Evolutionary conservation across 2,329 filamentous ascomycete genomes (phyloP).

Genomic region (Cladophialophora psammophila): DNA sequence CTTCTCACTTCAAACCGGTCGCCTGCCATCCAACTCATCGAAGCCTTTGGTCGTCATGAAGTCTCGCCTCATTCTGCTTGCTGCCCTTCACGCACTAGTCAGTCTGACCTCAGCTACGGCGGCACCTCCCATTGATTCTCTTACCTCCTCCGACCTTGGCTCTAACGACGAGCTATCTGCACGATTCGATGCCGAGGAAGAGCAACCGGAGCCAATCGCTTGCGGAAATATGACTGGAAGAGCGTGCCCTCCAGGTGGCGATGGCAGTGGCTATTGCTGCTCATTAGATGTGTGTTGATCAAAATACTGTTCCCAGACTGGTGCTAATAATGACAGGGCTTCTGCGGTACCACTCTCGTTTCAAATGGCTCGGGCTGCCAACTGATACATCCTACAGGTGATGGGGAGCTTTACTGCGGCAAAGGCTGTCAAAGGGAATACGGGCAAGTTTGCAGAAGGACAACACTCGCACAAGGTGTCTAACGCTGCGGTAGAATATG

Average conservation of each 20-base stretch:
- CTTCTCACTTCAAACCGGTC: background rate
- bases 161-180: conserved; percentile 4
- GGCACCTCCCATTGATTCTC: background rate
- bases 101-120: background rate
- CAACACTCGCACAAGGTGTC: background rate
- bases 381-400: conserved; percentile 25
- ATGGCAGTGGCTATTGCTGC: conserved; percentile 36
- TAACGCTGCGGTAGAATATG: conserved; percentile 21
- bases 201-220: conserved; percentile 17
- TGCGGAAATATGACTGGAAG: conserved; percentile 35
- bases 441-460: conserved; percentile 22
- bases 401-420: conserved; percentile 36
- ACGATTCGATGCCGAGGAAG: conserved; percentile 18
- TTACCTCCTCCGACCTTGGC: background rate
- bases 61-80: conserved; percentile 16
- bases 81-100: conserved; percentile 1
- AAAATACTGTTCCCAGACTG: background rate
- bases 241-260: conserved; percentile 32
- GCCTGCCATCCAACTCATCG: background rate
- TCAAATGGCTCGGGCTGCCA: background rate
- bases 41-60: conserved; percentile 12
- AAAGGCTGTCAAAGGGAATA: conserved; percentile 37
- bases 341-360: conserved; percentile 21
- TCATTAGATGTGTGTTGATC: conserved; percentile 28
- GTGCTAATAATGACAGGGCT: conserved; percentile 23